Conservation (phyloP, 495 filamentous ascomycete genomes). For the Barbatosphaeria neglecta region DNA sequence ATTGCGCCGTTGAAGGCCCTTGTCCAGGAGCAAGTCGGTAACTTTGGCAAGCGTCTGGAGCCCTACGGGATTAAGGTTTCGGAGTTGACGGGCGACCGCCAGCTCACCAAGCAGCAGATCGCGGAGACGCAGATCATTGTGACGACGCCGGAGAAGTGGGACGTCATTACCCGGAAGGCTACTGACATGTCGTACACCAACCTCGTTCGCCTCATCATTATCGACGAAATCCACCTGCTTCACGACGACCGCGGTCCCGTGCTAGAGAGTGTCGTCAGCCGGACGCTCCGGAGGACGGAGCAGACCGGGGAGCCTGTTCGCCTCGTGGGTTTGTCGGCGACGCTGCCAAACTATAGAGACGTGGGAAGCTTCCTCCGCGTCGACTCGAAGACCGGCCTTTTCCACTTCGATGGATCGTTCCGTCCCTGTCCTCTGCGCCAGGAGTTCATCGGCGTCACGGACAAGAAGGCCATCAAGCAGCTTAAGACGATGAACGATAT, state of each 20-base stretch:
- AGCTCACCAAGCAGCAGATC: constrained; percentile 98
- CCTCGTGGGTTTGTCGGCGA: constrained; percentile 86
- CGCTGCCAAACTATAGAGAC: constrained; percentile 92
- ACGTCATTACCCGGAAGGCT: constrained; percentile 97
- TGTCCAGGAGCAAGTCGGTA: constrained; percentile 94
- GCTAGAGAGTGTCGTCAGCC: constrained; percentile 89
- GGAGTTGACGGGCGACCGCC: constrained; percentile 91
- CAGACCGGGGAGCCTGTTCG: constrained; percentile 87
- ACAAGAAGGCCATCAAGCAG: constrained; percentile 98
- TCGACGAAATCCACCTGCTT: constrained; percentile 95
- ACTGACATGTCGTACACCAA: constrained; percentile 96
- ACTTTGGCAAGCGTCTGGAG: constrained; percentile 83
- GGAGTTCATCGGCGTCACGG: constrained; percentile 95
- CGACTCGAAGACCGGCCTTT: constrained; percentile 72
- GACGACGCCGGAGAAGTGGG: constrained; percentile 97
- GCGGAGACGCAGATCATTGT: constrained; percentile 97
- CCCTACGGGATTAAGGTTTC: constrained; percentile 86
- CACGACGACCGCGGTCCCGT: constrained; percentile 97
- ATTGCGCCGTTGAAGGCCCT: constrained; percentile 90
- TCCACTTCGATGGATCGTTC: constrained; percentile 94
- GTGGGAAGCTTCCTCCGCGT: constrained; percentile 93
- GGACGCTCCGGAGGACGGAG: constrained; percentile 85
- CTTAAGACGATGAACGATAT: constrained; percentile 99
- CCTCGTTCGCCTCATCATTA: constrained; percentile 85
- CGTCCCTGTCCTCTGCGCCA: constrained; percentile 87